A percentile compares a stretch with the other conserved stretches of the same genome.
Evolutionary conservation across 441 rosid genomes (phyloP).

Genomic region (Croton setiger): DNA sequence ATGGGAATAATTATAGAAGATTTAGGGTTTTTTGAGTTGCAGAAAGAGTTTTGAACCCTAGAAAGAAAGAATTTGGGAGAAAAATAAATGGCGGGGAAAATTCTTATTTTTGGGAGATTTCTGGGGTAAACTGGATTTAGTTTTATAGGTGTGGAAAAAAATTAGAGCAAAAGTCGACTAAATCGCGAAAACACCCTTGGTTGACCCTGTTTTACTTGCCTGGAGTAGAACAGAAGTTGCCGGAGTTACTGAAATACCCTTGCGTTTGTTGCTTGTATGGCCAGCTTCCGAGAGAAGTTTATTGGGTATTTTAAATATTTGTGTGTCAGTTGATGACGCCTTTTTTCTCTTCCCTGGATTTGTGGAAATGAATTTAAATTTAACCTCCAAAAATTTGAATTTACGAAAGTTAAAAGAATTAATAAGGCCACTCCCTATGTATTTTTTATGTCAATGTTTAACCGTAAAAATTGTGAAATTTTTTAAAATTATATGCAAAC

Average conservation of each 20-base stretch:
- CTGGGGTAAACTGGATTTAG: constrained; percentile 6
- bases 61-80: constrained; percentile 26
- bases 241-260: constrained; percentile 2
- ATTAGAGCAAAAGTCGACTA: neutral
- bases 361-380: neutral
- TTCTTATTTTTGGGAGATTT: constrained; percentile 21
- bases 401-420: neutral
- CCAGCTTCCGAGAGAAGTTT: neutral
- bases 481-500: no score
- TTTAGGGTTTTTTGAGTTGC: constrained; percentile 29
- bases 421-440: no score
- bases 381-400: neutral
- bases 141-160: constrained; percentile 9
- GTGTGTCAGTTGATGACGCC: neutral
- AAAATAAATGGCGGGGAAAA: constrained; percentile 68
- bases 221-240: neutral
- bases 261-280: neutral
- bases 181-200: constrained; percentile 26
- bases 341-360: neutral
- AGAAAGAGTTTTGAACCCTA: constrained; percentile 41
- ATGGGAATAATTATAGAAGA: constrained; percentile 27
- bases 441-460: no score
- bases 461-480: no score
- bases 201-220: constrained; percentile 7
- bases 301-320: neutral